Evolutionary conservation across 345 rosid genomes (phyloP).

Genomic region (Turritis glabra): DNA sequence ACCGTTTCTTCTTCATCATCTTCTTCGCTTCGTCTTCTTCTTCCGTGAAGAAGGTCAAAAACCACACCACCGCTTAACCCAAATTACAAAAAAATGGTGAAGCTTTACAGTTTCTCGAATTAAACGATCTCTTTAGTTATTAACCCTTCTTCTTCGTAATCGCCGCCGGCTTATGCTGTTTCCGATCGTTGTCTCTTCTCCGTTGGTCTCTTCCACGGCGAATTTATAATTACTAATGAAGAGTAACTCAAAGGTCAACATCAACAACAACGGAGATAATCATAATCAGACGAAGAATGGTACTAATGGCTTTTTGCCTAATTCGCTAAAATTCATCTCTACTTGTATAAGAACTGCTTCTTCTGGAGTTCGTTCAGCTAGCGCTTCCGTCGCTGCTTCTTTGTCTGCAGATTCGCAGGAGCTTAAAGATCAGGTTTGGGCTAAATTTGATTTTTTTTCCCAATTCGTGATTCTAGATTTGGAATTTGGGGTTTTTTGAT

Average conservation of each 20-base stretch:
- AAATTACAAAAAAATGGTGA: constrained; percentile 24
- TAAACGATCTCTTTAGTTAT: background rate
- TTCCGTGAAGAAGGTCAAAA: constrained; percentile 44
- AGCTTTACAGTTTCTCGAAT: constrained; percentile 15
- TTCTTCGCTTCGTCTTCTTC: constrained; percentile 32
- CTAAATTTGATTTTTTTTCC: background rate
- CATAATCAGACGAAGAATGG: constrained; percentile 36
- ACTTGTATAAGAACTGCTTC: constrained; percentile 89
- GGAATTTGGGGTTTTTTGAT: background rate
- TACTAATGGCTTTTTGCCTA: constrained; percentile 62
- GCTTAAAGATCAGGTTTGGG: constrained; percentile 72
- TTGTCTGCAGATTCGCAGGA: constrained; percentile 60
- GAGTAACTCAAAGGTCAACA: constrained; percentile 46
- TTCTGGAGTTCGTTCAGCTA: constrained; percentile 88
- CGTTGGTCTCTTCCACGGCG: constrained; percentile 42
- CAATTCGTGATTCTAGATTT: background rate
- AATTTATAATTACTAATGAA: constrained; percentile 61
- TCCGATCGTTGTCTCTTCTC: constrained; percentile 45
- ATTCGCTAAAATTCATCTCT: constrained; percentile 82
- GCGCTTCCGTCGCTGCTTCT: constrained; percentile 84
- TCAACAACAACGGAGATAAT: constrained; percentile 39
- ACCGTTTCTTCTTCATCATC: constrained; percentile 41
- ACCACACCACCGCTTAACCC: constrained; percentile 29
- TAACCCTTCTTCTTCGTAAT: background rate
- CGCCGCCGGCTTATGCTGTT: constrained; percentile 48